Percentiles rank a stretch among this genome's conserved stretches.
Conservation (phyloP, 1,284 basidiomycete genomes). For the Pterulicium gracile region DNA sequence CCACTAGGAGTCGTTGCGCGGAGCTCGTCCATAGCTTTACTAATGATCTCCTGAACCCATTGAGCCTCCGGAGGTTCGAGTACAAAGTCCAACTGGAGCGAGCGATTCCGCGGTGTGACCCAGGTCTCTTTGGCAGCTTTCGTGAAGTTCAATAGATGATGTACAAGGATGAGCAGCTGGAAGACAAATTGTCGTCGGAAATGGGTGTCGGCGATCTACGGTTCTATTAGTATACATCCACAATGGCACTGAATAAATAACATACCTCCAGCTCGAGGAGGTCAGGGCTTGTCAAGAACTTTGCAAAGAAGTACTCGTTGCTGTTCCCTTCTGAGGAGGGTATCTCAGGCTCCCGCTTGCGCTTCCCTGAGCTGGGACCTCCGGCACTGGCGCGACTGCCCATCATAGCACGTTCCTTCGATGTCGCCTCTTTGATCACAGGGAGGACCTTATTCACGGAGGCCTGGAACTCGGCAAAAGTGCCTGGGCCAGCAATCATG, state of each 20-base stretch:
- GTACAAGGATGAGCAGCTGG: constrained; percentile 75
- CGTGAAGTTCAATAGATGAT: constrained; percentile 73
- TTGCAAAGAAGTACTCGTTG: constrained; percentile 83
- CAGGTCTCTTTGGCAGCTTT: constrained; percentile 54
- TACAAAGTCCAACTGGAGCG: constrained; percentile 72
- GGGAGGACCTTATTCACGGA: constrained; percentile 62
- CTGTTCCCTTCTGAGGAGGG: constrained; percentile 32
- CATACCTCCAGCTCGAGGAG: constrained; percentile 77
- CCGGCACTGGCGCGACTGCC: constrained; percentile 43
- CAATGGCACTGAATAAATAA: constrained; percentile 6
- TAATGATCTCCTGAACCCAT: constrained; percentile 64
- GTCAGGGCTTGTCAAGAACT: constrained; percentile 80
- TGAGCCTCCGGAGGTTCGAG: constrained; percentile 52
- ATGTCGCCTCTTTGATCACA: constrained; percentile 73
- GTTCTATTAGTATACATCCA: too few relatives aligned
- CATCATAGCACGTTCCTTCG: constrained; percentile 75
- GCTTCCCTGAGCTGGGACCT: constrained; percentile 35
- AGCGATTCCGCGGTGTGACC: constrained; percentile 53
- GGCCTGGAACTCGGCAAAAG: constrained; percentile 54
- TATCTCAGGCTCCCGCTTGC: constrained; percentile 48
- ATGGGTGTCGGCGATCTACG: constrained; percentile 73
- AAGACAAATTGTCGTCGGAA: constrained; percentile 89
- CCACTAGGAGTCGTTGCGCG: constrained; percentile 67
- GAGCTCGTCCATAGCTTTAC: constrained; percentile 58
- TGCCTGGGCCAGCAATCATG: constrained; percentile 41